Percentiles rank a stretch among this genome's conserved stretches.
Evolutionary conservation across 1,139 yeast genomes (phyloP).

Genomic region (Meyerozyma elateridarum): DNA sequence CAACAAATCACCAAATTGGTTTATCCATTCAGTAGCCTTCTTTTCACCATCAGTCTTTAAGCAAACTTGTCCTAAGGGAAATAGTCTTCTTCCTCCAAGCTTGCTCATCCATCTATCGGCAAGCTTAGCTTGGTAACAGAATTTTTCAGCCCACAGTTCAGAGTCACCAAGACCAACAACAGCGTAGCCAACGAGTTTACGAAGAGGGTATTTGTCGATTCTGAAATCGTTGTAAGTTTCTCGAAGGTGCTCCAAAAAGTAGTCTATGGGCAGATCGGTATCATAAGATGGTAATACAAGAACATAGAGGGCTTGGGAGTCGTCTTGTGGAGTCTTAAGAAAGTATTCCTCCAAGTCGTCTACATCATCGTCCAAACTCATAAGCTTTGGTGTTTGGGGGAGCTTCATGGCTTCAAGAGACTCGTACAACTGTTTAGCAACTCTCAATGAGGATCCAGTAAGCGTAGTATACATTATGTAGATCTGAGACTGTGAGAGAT

Average conservation of each 20-base stretch:
- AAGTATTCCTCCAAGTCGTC: slow-evolving; percentile 84
- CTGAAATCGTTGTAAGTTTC: slow-evolving; percentile 85
- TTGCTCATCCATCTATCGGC: slow-evolving; percentile 77
- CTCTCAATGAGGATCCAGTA: slow-evolving; percentile 75
- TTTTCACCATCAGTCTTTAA: slow-evolving; percentile 66
- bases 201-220: slow-evolving; percentile 74
- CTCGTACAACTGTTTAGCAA: slow-evolving; percentile 50
- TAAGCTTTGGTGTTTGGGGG: slow-evolving; percentile 43
- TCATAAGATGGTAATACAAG: slow-evolving; percentile 87
- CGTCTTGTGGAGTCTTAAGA: slow-evolving; percentile 50
- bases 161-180: slow-evolving; percentile 86
- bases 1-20: slow-evolving; percentile 53
- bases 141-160: slow-evolving; percentile 81
- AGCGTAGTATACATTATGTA: slow-evolving; percentile 77
- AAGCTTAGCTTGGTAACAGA: slow-evolving; percentile 78
- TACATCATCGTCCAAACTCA: slow-evolving; percentile 74
- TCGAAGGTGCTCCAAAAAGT: slow-evolving; percentile 70
- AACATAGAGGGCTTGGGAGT: slow-evolving; percentile 51
- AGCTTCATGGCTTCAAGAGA: slow-evolving; percentile 29
- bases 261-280: slow-evolving; percentile 88
- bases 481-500: slow-evolving; percentile 42
- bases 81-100: slow-evolving; percentile 78
- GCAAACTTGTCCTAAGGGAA: slow-evolving; percentile 83
- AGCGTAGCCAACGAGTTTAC: slow-evolving; percentile 67
- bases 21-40: slow-evolving; percentile 63